Conservation (phyloP, 768 basidiomycete genomes). For the Nidularia pulvinata region DNA sequence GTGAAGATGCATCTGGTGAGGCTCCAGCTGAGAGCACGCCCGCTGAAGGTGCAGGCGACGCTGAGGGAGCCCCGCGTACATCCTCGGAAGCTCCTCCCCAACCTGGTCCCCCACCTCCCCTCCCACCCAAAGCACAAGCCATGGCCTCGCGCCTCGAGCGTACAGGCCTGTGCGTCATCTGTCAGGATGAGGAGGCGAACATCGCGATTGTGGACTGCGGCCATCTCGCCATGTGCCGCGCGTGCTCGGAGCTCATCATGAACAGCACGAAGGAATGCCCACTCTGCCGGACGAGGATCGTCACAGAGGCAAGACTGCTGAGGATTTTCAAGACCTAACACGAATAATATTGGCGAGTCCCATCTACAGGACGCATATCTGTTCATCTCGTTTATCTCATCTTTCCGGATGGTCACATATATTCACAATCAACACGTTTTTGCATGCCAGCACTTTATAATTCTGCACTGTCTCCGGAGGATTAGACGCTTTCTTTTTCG, state of each 20-base stretch:
- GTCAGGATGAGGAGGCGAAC: conserved; percentile 93
- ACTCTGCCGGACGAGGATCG: conserved; percentile 85
- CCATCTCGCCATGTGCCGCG: conserved; percentile 80
- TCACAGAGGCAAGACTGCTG: conserved; percentile 79
- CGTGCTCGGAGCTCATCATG: conserved; percentile 81
- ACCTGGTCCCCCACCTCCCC: conserved; percentile 20
- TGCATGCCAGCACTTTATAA: too few relatives aligned
- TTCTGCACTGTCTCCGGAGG: too few relatives aligned
- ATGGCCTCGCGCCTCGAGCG: conserved; percentile 51
- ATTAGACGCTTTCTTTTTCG: too few relatives aligned
- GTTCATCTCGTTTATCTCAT: too few relatives aligned
- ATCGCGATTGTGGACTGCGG: conserved; percentile 96
- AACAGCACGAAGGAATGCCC: conserved; percentile 84
- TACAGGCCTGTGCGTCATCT: conserved; percentile 85
- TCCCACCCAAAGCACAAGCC: conserved; percentile 34
- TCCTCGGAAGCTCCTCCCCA: conserved; percentile 7
- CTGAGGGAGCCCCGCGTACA: not conserved
- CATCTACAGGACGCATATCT: too few relatives aligned
- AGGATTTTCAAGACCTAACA: conserved; percentile 67
- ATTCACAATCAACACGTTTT: too few relatives aligned
- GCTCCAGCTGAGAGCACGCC: conserved; percentile 12
- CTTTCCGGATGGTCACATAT: too few relatives aligned
- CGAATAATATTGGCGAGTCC: too few relatives aligned
- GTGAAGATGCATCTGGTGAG: conserved; percentile 11
- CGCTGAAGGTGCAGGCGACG: not conserved